These are phyloP conservation scores for Colletotrichum liaoningense DNA, from an alignment of 2,329 filamentous ascomycete species.

Conservation along the genomic window DNA sequence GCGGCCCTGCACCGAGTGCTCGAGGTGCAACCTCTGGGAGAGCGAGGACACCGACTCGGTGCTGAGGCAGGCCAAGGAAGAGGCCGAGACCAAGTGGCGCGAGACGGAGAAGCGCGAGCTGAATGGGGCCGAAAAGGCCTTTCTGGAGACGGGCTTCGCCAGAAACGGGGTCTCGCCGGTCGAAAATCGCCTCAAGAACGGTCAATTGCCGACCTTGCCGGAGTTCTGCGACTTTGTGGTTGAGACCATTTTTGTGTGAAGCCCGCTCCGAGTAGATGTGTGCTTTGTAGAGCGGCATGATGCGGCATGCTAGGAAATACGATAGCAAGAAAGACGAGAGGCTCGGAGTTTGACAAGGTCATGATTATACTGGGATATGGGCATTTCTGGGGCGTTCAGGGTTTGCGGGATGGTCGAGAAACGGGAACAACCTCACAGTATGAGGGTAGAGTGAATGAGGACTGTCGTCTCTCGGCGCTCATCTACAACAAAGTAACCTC, in stretches of 20 bases:
- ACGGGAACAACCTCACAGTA: not conserved
- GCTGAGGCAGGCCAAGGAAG: conserved; percentile 74
- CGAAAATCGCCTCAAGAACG: conserved; percentile 46
- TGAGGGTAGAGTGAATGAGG: not conserved
- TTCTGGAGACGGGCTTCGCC: conserved; percentile 66
- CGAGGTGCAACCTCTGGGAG: conserved; percentile 83
- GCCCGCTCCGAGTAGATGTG: not conserved
- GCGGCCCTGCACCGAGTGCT: conserved; percentile 80
- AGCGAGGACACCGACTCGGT: conserved; percentile 78
- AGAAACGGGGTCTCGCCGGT: conserved; percentile 41
- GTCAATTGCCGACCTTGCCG: conserved; percentile 50
- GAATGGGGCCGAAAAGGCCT: conserved; percentile 64
- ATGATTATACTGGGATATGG: not conserved
- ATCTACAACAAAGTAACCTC: not conserved
- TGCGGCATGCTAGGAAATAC: not conserved
- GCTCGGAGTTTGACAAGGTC: not conserved
- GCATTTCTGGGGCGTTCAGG: not conserved
- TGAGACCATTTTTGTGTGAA: conserved; percentile 55
- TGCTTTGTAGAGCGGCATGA: not conserved
- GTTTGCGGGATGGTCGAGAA: not conserved
- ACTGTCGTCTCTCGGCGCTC: not conserved
- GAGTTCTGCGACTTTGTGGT: conserved; percentile 60
- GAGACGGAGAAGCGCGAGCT: conserved; percentile 71
- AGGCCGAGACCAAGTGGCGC: conserved; percentile 79
- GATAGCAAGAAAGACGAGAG: not conserved